phyloP scores from a whole-genome alignment of 306 rosid species.

The Pyrus bretschneideri region DNA sequence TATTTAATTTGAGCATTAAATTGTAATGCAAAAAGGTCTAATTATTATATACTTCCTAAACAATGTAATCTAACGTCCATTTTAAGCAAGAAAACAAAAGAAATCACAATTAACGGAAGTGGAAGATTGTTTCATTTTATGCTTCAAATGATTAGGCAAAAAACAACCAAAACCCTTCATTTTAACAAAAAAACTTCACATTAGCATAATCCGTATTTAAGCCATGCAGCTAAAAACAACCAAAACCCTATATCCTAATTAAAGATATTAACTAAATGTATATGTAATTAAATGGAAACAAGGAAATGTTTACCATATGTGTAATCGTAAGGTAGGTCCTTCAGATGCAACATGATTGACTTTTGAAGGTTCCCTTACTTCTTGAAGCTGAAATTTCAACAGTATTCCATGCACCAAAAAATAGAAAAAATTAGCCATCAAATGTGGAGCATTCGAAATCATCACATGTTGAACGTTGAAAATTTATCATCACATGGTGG shows the following conservation, averaged over 20 bases:
- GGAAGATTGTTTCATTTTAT: neutral
- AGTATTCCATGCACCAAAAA: neutral
- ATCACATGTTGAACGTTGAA: neutral
- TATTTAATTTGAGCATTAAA: too few species aligned
- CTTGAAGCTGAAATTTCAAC: conserved; percentile 31
- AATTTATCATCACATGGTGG: neutral
- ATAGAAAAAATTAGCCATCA: neutral
- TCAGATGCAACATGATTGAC: neutral
- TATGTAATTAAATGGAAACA: too few species aligned
- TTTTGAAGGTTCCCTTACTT: conserved; percentile 14
- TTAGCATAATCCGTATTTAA: too few species aligned
- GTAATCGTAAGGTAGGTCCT: neutral
- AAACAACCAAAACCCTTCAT: too few species aligned
- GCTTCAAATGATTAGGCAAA: neutral
- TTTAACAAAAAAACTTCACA: too few species aligned
- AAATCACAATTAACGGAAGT: neutral
- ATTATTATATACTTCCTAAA: too few species aligned
- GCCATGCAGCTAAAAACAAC: too few species aligned
- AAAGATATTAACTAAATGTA: too few species aligned
- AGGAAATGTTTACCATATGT: neutral
- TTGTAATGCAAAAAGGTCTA: too few species aligned
- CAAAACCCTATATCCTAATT: too few species aligned
- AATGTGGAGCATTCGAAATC: too few species aligned
- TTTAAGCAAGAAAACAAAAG: neutral
- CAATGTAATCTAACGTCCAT: too few species aligned